A percentile compares a stretch with the other conserved stretches of the same genome.
Conservation (phyloP, 139 green algal species). For the Chlorella sorokiniana region DNA sequence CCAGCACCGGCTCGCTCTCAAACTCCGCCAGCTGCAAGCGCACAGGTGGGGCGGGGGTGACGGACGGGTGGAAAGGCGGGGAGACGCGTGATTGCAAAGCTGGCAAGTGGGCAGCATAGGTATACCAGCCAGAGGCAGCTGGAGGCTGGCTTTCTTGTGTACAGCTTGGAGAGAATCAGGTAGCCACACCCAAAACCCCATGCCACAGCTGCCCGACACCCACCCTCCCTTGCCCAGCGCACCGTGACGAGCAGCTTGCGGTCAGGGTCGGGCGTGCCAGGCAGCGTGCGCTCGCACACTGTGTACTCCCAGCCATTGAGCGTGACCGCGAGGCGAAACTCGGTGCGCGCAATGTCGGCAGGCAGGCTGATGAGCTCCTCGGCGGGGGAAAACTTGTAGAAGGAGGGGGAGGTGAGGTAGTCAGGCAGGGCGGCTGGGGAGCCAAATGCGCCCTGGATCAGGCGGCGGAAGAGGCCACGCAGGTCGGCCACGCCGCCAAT, state of each 20-base stretch:
- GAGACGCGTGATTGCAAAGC: not conserved
- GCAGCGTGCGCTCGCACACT: conserved; percentile 49
- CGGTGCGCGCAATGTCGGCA: conserved; percentile 49
- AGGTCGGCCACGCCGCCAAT: conserved; percentile 28
- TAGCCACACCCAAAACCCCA: not conserved
- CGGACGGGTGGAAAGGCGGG: not conserved
- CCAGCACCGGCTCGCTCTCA: conserved; percentile 51
- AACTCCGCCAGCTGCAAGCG: conserved; percentile 55
- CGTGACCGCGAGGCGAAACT: conserved; percentile 56
- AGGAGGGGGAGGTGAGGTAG: conserved; percentile 52
- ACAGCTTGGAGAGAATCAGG: no score
- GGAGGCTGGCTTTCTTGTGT: no score
- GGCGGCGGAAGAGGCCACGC: conserved; percentile 25
- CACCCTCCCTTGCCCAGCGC: not conserved
- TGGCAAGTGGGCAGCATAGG: not conserved
- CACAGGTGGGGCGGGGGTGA: no score
- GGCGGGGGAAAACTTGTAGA: conserved; percentile 54
- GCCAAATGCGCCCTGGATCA: conserved; percentile 48
- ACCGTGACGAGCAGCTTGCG: conserved; percentile 59
- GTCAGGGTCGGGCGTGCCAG: conserved; percentile 34
- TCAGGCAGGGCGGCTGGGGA: conserved; percentile 37
- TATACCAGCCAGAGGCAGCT: not conserved
- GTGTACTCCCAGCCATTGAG: conserved; percentile 55
- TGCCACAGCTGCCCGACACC: not conserved
- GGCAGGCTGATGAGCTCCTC: conserved; percentile 63